Conservation (phyloP, 148 eudicot species). For the Rhododendron molle region DNA sequence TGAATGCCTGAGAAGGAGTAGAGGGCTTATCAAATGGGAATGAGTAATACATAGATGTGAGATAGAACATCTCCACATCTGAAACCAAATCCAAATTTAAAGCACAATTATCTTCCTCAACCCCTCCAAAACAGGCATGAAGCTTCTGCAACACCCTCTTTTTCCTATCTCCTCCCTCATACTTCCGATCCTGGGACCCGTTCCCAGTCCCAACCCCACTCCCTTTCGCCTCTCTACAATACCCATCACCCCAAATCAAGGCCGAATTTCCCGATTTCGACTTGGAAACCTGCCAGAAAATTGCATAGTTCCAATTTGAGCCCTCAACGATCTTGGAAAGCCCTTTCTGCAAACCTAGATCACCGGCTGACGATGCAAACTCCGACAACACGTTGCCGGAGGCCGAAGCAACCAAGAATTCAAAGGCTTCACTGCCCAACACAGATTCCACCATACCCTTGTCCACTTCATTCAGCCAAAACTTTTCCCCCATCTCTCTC, state of each 20-base stretch:
- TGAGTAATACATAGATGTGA: slow-evolving; percentile 77
- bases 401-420: slow-evolving; percentile 58
- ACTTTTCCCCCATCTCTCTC: slow-evolving; percentile 50
- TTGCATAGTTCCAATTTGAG: slow-evolving; percentile 77
- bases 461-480: slow-evolving; percentile 61
- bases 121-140: slow-evolving; percentile 65
- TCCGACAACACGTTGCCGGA: slow-evolving; percentile 49
- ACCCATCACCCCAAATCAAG: slow-evolving; percentile 97
- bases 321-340: slow-evolving; percentile 73
- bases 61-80: slow-evolving; percentile 75
- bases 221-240: slow-evolving; percentile 50
- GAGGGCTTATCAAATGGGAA: slow-evolving; percentile 69
- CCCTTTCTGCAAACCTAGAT: slow-evolving; percentile 63
- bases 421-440: slow-evolving; percentile 69
- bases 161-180: slow-evolving; percentile 33
- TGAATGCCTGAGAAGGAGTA: slow-evolving; percentile 74
- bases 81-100: slow-evolving; percentile 59
- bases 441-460: slow-evolving; percentile 56
- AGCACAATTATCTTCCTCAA: slow-evolving; percentile 52
- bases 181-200: slow-evolving; percentile 23
- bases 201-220: slow-evolving; percentile 15
- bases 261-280: slow-evolving; percentile 77
- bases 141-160: slow-evolving; percentile 68
- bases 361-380: slow-evolving; percentile 49
- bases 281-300: slow-evolving; percentile 84